Evolutionary conservation across 2,329 filamentous ascomycete genomes (phyloP).

Genomic region (Didymella arachidicola): DNA sequence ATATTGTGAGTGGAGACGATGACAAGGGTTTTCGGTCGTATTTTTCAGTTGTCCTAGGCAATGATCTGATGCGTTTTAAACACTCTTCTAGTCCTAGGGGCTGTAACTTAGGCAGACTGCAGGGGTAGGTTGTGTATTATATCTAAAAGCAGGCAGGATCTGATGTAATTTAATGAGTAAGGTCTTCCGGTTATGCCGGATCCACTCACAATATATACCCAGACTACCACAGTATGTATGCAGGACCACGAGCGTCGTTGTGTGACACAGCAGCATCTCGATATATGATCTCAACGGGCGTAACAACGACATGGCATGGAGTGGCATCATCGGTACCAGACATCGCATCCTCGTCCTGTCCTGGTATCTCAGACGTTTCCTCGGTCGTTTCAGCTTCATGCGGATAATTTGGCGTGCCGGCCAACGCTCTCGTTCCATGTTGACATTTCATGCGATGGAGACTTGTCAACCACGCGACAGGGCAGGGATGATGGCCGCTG

Average conservation of each 20-base stretch:
- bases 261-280: constrained; percentile 14
- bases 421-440: constrained; percentile 10
- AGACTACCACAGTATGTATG: no score
- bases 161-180: no score
- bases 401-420: constrained; percentile 10
- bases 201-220: no score
- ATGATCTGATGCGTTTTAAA: no score
- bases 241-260: constrained; percentile 5
- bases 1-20: no score
- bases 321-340: constrained; percentile 15
- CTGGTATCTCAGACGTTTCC: constrained; percentile 14
- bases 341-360: constrained; percentile 1
- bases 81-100: no score
- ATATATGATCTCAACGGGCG: constrained; percentile 15
- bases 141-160: no score
- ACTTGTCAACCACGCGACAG: constrained; percentile 19
- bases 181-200: no score
- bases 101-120: no score
- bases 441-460: constrained; percentile 21
- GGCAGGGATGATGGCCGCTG: constrained; percentile 13
- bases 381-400: constrained; percentile 20
- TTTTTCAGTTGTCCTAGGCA: no score
- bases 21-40: no score
- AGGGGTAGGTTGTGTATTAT: no score
- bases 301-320: constrained; percentile 10